Percentiles rank a stretch among this genome's conserved stretches.
These are phyloP conservation scores for Boletus pseudopeckii DNA, from an alignment of 768 basidiomycete genomes.

Conservation along the genomic window DNA sequence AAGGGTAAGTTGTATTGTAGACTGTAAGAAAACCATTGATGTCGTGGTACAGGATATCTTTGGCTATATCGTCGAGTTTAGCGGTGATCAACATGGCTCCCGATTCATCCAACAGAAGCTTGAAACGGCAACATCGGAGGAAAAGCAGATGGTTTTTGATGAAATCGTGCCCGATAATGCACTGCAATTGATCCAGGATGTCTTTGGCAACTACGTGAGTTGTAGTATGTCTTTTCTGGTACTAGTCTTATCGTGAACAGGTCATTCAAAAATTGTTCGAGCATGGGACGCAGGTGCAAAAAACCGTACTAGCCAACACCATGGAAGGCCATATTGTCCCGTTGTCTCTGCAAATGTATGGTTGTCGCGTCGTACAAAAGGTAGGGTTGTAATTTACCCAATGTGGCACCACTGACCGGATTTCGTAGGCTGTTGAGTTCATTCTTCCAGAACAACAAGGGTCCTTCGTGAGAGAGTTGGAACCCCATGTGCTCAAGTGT, in stretches of 20 bases:
- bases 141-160: conserved; percentile 75
- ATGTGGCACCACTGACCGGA: conserved; percentile 1
- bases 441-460: conserved; percentile 76
- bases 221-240: neutral
- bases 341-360: conserved; percentile 89
- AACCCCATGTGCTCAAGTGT: conserved; percentile 75
- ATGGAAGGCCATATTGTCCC: conserved; percentile 78
- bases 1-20: conserved; percentile 44
- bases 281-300: conserved; percentile 74
- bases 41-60: conserved; percentile 64
- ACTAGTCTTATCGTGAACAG: conserved; percentile 37
- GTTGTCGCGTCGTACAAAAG: conserved; percentile 95
- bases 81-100: conserved; percentile 95
- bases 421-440: conserved; percentile 73
- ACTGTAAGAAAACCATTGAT: conserved; percentile 2
- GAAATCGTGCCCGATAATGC: conserved; percentile 81
- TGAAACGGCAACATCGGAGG: conserved; percentile 70
- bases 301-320: conserved; percentile 58
- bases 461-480: conserved; percentile 72
- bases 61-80: conserved; percentile 87
- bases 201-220: conserved; percentile 94
- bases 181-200: conserved; percentile 79
- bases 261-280: conserved; percentile 95
- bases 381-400: conserved; percentile 35
- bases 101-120: conserved; percentile 92